Evolutionary conservation across 208 protist species (phyloP), one percentile per base, ranked within the genome.

Genomic region (Zelonia costaricensis): DNA sequence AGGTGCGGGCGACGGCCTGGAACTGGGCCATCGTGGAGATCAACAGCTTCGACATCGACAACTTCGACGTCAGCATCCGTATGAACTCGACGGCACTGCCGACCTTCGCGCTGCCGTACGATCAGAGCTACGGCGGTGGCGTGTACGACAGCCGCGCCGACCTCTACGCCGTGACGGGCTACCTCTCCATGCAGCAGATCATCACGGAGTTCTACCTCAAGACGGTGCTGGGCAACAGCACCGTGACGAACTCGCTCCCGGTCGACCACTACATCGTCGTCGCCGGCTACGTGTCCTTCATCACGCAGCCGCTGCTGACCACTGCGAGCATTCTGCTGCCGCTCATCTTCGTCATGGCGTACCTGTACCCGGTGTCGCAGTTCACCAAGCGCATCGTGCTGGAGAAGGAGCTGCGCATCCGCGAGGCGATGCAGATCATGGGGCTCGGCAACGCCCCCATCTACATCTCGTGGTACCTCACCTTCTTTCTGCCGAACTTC

Each of bases 391-490:
- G 80, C 6, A 74, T 93, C 43, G 87, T 93, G 20, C 31, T 85
- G 18, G 84, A 94, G 55, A 94, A 94, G 62, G 88, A 94, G 62
- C 43, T 90, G 43, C 82, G 81, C 18, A 73, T 94, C 3, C 77
- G 83, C 15, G 80, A 94, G 53, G 79, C 80, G 5, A 80, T 92
- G 77, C 71, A 87, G 22, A 92, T 94, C 58, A 94, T 94, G 88
- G 88, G 88, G n/a, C 69, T 94, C 12, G 55, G 51, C 22, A 60
- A 82, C 62, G 20, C 52, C 22, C 60, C 73, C n/a, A 74, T 88
- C 52, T 89, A 87, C 51, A 68, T 84, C 51, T 38, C 61, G 38
- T 56, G 65, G 38, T 72, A 64, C 40, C 13, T 84, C 10, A 28
- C 70, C 7, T 44, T 66, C n/a, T 90, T 75, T 63, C n/a, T 74